phyloP scores from a whole-genome alignment of 2,329 filamentous ascomycete genomes.

The Orbilia javanica region DNA sequence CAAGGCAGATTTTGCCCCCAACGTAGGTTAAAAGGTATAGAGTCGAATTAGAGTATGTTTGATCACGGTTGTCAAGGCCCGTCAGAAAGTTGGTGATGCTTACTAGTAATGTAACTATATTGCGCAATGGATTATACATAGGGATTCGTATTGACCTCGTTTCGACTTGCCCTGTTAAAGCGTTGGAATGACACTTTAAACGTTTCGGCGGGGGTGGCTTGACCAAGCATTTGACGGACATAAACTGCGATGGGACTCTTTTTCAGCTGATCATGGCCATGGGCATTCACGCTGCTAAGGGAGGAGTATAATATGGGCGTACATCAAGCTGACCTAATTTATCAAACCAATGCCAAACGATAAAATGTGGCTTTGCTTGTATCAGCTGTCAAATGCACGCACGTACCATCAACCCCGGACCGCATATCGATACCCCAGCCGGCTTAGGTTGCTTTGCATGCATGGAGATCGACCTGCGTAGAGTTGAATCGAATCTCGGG shows the following conservation, averaged over 20 bases:
- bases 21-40: neutral
- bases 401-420: neutral
- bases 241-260: neutral
- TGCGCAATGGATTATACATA: conserved; percentile 22
- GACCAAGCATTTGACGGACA: neutral
- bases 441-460: neutral
- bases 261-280: neutral
- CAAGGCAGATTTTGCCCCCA: conserved; percentile 9
- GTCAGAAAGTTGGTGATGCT: conserved; percentile 2
- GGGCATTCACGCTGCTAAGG: neutral
- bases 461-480: neutral
- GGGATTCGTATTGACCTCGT: neutral
- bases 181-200: neutral
- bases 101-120: conserved; percentile 11
- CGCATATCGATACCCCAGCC: neutral
- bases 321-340: conserved; percentile 8
- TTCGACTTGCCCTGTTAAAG: neutral
- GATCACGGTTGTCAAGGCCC: neutral
- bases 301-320: neutral
- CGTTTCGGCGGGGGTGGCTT: neutral
- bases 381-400: conserved; percentile 14
- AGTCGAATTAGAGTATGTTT: neutral
- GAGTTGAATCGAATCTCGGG: neutral
- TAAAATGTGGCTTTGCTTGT: conserved; percentile 8
- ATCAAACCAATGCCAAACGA: conserved; percentile 2